Evolutionary conservation across 352 stramenopile genomes (phyloP).

Genomic region (Elongisporangium anandrum): DNA sequence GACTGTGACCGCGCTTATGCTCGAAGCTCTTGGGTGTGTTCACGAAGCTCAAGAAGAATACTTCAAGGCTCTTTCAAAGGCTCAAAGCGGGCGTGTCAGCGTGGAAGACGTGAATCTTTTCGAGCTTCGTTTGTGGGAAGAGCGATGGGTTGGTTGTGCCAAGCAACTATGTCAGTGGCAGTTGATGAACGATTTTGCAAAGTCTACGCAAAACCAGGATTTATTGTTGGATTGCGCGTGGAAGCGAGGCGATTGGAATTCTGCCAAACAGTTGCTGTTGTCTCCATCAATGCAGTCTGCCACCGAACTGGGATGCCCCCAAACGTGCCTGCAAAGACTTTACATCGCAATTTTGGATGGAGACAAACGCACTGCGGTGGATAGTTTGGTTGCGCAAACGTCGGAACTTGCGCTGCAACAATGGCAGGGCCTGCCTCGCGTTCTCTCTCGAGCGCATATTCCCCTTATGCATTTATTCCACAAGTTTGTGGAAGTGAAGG

Average conservation of each 20-base stretch:
- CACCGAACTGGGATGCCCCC: slow-evolving; percentile 61
- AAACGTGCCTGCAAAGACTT: slow-evolving; percentile 77
- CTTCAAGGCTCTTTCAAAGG: slow-evolving; percentile 77
- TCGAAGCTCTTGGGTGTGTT: slow-evolving; percentile 80
- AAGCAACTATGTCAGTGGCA: slow-evolving; percentile 92
- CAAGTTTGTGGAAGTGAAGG: slow-evolving; percentile 91
- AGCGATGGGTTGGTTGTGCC: slow-evolving; percentile 89
- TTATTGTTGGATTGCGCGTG: slow-evolving; percentile 90
- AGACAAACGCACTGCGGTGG: slow-evolving; percentile 67
- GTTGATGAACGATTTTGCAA: slow-evolving; percentile 90
- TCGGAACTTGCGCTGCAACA: slow-evolving; percentile 82
- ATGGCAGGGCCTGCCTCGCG: slow-evolving; percentile 85
- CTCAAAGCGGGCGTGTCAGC: slow-evolving; percentile 61
- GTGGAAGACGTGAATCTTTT: slow-evolving; percentile 84
- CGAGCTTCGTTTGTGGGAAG: slow-evolving; percentile 84
- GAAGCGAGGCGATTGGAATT: slow-evolving; percentile 90
- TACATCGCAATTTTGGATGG: slow-evolving; percentile 87
- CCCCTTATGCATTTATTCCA: slow-evolving; percentile 87
- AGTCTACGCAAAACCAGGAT: slow-evolving; percentile 89
- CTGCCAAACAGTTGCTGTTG: slow-evolving; percentile 73
- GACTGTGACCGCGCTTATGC: slow-evolving; percentile 62
- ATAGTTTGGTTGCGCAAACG: slow-evolving; percentile 65
- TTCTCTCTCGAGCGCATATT: slow-evolving; percentile 72
- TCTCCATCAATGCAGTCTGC: slow-evolving; percentile 60
- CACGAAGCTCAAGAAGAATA: slow-evolving; percentile 88